These are phyloP conservation scores for Fennellomyces sp. DNA, from an alignment of 371 early-diverging fungal genomes.

Conservation along the genomic window DNA sequence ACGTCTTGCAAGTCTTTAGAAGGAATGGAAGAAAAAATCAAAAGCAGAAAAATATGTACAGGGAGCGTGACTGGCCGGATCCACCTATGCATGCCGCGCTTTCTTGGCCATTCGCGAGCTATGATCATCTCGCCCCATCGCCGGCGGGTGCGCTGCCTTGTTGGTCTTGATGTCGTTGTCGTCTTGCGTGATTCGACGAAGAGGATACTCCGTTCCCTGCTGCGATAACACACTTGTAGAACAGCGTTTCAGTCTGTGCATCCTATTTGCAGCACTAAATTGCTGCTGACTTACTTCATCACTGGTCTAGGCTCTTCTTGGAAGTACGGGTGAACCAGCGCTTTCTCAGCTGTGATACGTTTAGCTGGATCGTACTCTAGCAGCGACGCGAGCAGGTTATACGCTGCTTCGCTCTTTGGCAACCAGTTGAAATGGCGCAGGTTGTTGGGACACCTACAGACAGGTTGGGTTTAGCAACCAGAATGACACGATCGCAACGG, in stretches of 20 bases:
- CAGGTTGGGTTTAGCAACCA: slow-evolving; percentile 6
- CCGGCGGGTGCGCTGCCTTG: slow-evolving; percentile 22
- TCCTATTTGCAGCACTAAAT: neutral
- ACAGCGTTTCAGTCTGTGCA: neutral
- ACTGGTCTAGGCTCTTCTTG: slow-evolving; percentile 85
- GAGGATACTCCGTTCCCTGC: slow-evolving; percentile 66
- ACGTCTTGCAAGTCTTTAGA: too few relatives aligned
- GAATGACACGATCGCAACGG: too few relatives aligned
- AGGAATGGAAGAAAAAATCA: too few relatives aligned
- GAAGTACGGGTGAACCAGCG: slow-evolving; percentile 91
- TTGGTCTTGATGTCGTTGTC: slow-evolving; percentile 66
- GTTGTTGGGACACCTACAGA: slow-evolving; percentile 49
- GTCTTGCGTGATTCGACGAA: slow-evolving; percentile 64
- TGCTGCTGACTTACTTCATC: slow-evolving; percentile 61
- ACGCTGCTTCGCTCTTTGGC: slow-evolving; percentile 67
- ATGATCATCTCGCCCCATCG: slow-evolving; percentile 26
- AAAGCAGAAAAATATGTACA: neutral
- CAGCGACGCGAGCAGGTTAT: slow-evolving; percentile 77
- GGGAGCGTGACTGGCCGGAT: neutral
- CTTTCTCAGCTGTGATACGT: slow-evolving; percentile 88
- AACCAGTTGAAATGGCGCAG: slow-evolving; percentile 43
- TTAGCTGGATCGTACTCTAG: slow-evolving; percentile 93
- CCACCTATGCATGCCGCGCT: slow-evolving; percentile 30
- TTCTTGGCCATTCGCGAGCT: slow-evolving; percentile 33
- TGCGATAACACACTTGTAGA: slow-evolving; percentile 56